Percentiles rank a stretch among this genome's conserved stretches.
phyloP scores from a whole-genome alignment of 345 rosid genomes.

The Excoecaria cochinchinensis region DNA sequence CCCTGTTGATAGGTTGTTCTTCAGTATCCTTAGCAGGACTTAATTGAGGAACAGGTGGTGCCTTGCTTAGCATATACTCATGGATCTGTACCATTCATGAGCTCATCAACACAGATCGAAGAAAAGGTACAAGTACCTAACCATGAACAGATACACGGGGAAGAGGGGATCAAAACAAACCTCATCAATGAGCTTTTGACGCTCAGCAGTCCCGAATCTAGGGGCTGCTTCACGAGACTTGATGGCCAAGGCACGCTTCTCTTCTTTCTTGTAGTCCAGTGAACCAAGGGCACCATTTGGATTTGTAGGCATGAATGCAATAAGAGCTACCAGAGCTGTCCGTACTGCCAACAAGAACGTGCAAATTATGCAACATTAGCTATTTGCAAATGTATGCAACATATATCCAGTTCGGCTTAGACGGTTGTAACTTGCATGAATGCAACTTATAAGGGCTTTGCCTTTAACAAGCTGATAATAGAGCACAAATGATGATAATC shows the following conservation, averaged over 20 bases:
- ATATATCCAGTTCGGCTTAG: neutral
- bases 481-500: neutral
- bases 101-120: slow-evolving; percentile 2
- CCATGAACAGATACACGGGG: neutral
- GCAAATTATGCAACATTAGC: slow-evolving; percentile 18
- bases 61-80: slow-evolving; percentile 80
- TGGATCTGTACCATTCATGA: slow-evolving; percentile 61
- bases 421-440: neutral
- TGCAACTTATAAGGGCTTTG: neutral
- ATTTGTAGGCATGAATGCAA: slow-evolving; percentile 95
- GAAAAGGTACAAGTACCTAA: neutral
- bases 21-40: slow-evolving; percentile 25
- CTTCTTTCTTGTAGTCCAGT: slow-evolving; percentile 87
- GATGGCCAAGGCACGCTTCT: slow-evolving; percentile 68
- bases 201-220: slow-evolving; percentile 66
- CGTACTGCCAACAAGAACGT: slow-evolving; percentile 58
- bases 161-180: slow-evolving; percentile 24
- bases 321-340: slow-evolving; percentile 87
- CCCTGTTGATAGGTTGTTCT: slow-evolving; percentile 22
- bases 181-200: slow-evolving; percentile 90
- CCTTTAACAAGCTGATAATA: neutral
- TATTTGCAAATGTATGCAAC: neutral
- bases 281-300: slow-evolving; percentile 97
- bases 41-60: slow-evolving; percentile 58
- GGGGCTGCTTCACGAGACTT: slow-evolving; percentile 92